A percentile compares a stretch with the other conserved stretches of the same genome.
Conservation (phyloP, 2,329 filamentous ascomycete genomes). For the Coniochaeta prunicola region DNA sequence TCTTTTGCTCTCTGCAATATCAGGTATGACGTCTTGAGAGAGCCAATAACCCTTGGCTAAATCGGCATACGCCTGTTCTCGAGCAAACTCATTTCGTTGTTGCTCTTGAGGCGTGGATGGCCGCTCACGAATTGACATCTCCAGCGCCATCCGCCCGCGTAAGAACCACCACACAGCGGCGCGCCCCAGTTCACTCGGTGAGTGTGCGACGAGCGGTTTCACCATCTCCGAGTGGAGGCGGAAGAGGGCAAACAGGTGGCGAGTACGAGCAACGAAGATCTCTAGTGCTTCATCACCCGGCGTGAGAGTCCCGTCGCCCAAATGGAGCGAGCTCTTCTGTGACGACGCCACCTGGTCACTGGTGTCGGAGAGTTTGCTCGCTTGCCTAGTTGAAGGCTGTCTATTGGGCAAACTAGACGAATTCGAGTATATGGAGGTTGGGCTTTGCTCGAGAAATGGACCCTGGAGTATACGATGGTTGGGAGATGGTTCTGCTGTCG, state of each 20-base stretch:
- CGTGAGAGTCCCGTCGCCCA: constrained; percentile 34
- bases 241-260: constrained; percentile 70
- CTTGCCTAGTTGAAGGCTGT: constrained; percentile 15
- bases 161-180: constrained; percentile 87
- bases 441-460: constrained; percentile 30
- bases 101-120: constrained; percentile 46
- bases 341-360: constrained; percentile 11
- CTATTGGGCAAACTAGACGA: constrained; percentile 17
- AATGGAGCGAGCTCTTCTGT: constrained; percentile 24
- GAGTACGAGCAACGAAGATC: constrained; percentile 63
- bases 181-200: constrained; percentile 61
- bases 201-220: constrained; percentile 55
- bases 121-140: constrained; percentile 61
- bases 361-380: constrained; percentile 15
- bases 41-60: constrained; percentile 84
- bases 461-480: constrained; percentile 3
- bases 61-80: constrained; percentile 77
- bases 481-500: constrained; percentile 3
- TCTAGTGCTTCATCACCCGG: constrained; percentile 59
- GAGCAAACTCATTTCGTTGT: constrained; percentile 45
- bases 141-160: constrained; percentile 69
- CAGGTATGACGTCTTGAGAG: constrained; percentile 44
- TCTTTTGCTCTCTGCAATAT: constrained; percentile 36
- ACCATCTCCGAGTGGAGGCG: constrained; percentile 68
- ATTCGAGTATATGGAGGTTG: constrained; percentile 22